A percentile compares a stretch with the other conserved stretches of the same genome.
Conservation (phyloP, 257 asterid genomes). For the Solanum dulcamara region DNA sequence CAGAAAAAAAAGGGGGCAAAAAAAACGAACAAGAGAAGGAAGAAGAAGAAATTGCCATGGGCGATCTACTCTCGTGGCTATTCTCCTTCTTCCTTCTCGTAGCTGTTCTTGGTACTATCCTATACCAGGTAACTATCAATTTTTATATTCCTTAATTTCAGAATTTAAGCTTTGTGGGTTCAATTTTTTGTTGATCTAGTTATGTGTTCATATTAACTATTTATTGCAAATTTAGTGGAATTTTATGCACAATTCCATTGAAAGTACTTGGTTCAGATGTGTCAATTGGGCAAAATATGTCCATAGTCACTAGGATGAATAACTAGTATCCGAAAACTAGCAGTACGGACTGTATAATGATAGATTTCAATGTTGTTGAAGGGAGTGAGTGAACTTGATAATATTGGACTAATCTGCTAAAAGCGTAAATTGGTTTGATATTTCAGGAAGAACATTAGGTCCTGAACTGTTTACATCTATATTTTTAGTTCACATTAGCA, state of each 20-base stretch:
- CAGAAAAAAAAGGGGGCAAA: neutral
- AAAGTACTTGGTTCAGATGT: neutral
- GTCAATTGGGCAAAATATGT: neutral
- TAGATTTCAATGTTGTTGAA: neutral
- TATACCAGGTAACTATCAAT: slow-evolving; percentile 49
- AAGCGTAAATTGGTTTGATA: neutral
- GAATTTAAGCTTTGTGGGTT: neutral
- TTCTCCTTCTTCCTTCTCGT: slow-evolving; percentile 56
- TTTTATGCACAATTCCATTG: neutral
- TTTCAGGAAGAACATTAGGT: neutral
- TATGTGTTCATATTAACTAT: neutral
- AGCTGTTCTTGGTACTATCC: slow-evolving; percentile 38
- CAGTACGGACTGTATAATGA: too few species aligned
- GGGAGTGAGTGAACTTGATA: neutral
- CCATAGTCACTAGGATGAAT: neutral
- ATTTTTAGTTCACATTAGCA: neutral
- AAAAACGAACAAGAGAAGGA: neutral
- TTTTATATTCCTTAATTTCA: neutral
- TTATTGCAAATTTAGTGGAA: neutral
- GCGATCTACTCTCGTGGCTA: slow-evolving; percentile 62
- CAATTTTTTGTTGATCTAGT: neutral
- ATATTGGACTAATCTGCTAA: neutral
- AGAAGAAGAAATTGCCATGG: slow-evolving; percentile 27
- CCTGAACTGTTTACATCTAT: neutral
- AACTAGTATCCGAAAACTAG: neutral